Percentiles rank a stretch among this genome's conserved stretches.
These are phyloP conservation scores for Agastache rugosa DNA, from an alignment of 257 asterid species.

Conservation along the genomic window DNA sequence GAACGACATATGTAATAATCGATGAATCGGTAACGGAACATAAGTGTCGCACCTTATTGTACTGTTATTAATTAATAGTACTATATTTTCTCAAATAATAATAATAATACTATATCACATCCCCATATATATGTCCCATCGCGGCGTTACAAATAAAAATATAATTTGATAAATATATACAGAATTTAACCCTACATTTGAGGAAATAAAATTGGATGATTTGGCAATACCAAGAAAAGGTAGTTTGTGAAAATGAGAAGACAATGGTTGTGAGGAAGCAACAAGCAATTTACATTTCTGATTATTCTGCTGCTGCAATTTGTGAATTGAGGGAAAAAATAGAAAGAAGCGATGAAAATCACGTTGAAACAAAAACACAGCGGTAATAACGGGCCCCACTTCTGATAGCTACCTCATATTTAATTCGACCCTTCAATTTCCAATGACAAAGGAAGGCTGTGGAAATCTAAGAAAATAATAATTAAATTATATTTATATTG, in stretches of 20 bases:
- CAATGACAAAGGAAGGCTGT: slow-evolving; percentile 50
- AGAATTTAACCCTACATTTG: not conserved
- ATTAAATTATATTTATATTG: not conserved
- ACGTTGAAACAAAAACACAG: slow-evolving; percentile 37
- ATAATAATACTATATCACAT: not conserved
- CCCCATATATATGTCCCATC: not conserved
- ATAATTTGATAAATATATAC: not conserved
- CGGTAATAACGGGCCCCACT: slow-evolving; percentile 46
- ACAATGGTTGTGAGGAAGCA: slow-evolving; percentile 42
- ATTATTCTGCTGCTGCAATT: slow-evolving; percentile 42
- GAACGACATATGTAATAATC: no score
- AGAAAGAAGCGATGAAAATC: slow-evolving; percentile 47
- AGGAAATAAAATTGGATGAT: slow-evolving; percentile 25
- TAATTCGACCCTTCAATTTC: slow-evolving; percentile 52
- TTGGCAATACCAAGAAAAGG: slow-evolving; percentile 43
- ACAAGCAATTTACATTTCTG: slow-evolving; percentile 38
- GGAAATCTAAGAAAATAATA: slow-evolving; percentile 23
- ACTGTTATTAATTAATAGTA: no score
- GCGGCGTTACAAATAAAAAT: not conserved
- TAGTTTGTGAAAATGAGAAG: slow-evolving; percentile 46
- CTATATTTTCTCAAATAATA: no score
- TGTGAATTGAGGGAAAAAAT: slow-evolving; percentile 28
- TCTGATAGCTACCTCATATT: slow-evolving; percentile 34
- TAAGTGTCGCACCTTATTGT: no score
- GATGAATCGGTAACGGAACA: no score